Evolutionary conservation across 495 filamentous ascomycete species (phyloP).

Genomic region (Lasiosphaeria hispida): DNA sequence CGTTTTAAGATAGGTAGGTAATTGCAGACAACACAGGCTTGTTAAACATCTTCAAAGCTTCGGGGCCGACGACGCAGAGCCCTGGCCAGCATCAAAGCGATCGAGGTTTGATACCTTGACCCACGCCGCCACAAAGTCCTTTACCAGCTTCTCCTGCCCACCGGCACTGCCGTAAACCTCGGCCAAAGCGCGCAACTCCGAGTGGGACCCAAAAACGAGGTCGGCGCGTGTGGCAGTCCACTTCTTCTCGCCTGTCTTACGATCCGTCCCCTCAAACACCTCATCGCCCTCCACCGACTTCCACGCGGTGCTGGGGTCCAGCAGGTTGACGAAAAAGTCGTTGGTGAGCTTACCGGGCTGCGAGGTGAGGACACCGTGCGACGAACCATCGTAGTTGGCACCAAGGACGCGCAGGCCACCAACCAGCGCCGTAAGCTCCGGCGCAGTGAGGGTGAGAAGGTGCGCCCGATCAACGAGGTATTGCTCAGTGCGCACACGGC

Average conservation of each 20-base stretch:
- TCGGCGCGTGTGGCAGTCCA: slow-evolving; percentile 68
- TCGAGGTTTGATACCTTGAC: slow-evolving; percentile 70
- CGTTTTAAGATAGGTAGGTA: too few species aligned
- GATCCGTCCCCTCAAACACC: slow-evolving; percentile 60
- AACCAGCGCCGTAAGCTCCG: slow-evolving; percentile 64
- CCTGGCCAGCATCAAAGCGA: slow-evolving; percentile 54
- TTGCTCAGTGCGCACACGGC: slow-evolving; percentile 60
- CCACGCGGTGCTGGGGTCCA: slow-evolving; percentile 64
- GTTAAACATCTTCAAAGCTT: slow-evolving; percentile 10
- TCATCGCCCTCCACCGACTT: slow-evolving; percentile 50
- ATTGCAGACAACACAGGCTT: neutral
- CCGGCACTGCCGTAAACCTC: slow-evolving; percentile 62
- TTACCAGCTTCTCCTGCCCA: slow-evolving; percentile 58
- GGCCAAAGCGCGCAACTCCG: slow-evolving; percentile 65
- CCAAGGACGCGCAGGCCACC: slow-evolving; percentile 65
- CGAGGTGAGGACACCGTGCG: slow-evolving; percentile 60
- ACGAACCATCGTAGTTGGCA: slow-evolving; percentile 64
- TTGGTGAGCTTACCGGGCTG: slow-evolving; percentile 64
- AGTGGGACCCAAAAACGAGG: slow-evolving; percentile 66
- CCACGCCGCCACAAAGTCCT: slow-evolving; percentile 70
- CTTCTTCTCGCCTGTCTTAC: slow-evolving; percentile 63
- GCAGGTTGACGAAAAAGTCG: slow-evolving; percentile 73
- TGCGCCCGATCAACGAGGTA: slow-evolving; percentile 66
- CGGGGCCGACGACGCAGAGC: neutral
- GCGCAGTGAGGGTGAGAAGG: slow-evolving; percentile 63